phyloP scores from a whole-genome alignment of 768 basidiomycete genomes.

The Lentinula lateritia region DNA sequence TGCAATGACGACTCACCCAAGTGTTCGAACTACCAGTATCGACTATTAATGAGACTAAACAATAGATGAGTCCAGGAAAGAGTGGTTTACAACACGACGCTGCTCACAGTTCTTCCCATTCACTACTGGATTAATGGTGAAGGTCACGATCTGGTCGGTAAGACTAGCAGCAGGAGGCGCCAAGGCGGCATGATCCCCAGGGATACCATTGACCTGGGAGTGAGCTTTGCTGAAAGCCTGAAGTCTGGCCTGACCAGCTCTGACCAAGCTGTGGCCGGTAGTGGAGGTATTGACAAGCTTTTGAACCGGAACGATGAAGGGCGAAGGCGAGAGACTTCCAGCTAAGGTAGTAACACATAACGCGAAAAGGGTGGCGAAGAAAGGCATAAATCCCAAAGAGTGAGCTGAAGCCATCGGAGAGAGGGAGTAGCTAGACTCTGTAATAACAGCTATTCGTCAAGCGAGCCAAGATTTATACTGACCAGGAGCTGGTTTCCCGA shows the following conservation, averaged over 20 bases:
- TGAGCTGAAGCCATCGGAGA: background rate
- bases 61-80: background rate
- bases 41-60: background rate
- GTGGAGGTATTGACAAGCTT: background rate
- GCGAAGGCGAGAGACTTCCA: background rate
- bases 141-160: background rate
- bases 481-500: background rate
- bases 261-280: background rate
- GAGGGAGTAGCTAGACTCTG: background rate
- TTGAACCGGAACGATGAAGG: background rate
- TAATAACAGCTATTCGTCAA: background rate
- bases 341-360: background rate
- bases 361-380: background rate
- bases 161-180: background rate
- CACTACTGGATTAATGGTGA: background rate
- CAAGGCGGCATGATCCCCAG: background rate
- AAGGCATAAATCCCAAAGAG: background rate
- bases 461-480: background rate
- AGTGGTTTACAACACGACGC: background rate
- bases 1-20: background rate
- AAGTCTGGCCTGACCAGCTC: background rate
- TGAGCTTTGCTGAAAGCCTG: background rate
- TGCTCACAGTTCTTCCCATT: background rate
- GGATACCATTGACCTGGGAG: background rate
- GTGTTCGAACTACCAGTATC: conserved; percentile 2